Percentiles rank a stretch among this genome's conserved stretches.
phyloP scores from a whole-genome alignment of 495 filamentous ascomycete species.

The Hypoxylon crocopeplum region DNA sequence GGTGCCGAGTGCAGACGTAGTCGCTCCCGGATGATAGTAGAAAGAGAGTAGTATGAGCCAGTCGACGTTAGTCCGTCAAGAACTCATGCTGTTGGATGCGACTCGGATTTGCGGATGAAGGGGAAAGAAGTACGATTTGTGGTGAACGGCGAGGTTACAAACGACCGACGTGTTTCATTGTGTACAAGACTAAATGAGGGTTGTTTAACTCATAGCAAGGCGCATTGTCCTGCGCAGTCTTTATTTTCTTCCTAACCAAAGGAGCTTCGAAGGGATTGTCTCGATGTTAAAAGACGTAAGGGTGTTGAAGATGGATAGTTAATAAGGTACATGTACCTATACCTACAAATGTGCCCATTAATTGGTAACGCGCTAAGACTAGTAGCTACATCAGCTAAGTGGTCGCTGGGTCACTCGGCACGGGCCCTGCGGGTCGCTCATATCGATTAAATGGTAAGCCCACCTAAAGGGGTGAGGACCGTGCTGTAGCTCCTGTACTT shows the following conservation, averaged over 20 bases:
- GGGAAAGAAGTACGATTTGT: constrained; percentile 14
- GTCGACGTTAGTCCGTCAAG: constrained; percentile 7
- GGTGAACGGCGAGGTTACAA: constrained; percentile 13
- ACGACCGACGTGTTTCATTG: constrained; percentile 10
- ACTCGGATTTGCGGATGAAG: background rate
- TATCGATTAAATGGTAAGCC: constrained; percentile 15
- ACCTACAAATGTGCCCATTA: constrained; percentile 1
- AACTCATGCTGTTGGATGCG: constrained; percentile 1
- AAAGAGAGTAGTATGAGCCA: background rate
- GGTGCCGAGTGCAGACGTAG: background rate
- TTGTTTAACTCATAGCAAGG: constrained; percentile 19
- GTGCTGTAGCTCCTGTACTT: constrained; percentile 14
- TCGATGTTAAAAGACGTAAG: constrained; percentile 9
- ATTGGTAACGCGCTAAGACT: background rate
- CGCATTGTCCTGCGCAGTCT: constrained; percentile 12
- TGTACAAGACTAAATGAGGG: constrained; percentile 20
- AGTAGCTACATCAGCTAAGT: background rate
- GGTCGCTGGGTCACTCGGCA: constrained; percentile 17
- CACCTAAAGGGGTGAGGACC: constrained; percentile 9
- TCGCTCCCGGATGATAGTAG: background rate
- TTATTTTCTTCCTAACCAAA: constrained; percentile 8
- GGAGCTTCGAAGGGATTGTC: constrained; percentile 14
- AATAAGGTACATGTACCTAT: background rate
- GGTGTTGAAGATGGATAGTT: background rate
- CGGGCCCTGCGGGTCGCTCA: constrained; percentile 10